These are phyloP conservation scores for Articulospora tetracladia DNA, from an alignment of 495 filamentous ascomycete species.

Conservation along the genomic window DNA sequence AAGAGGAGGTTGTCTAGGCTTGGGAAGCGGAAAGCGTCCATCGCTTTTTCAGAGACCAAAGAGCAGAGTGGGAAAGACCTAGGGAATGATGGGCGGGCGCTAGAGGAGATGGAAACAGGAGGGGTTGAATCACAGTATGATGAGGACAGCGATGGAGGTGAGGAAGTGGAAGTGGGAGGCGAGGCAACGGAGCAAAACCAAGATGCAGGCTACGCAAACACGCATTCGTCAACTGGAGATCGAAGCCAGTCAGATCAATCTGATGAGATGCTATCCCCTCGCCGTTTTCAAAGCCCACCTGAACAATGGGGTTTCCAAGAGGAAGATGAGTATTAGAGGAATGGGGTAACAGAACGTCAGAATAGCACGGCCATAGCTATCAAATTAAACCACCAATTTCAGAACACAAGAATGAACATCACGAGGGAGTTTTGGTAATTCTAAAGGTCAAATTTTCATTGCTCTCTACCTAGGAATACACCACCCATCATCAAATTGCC, in stretches of 20 bases:
- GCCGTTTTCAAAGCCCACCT: not conserved
- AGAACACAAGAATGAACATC: no score
- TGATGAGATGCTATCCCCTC: no score
- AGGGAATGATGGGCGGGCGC: not conserved
- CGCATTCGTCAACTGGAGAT: no score
- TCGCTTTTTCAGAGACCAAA: not conserved
- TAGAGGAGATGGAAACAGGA: no score
- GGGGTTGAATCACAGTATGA: no score
- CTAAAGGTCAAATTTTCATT: not conserved
- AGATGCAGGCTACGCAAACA: no score
- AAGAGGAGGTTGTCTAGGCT: conserved; percentile 1
- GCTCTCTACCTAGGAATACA: not conserved
- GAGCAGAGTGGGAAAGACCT: not conserved
- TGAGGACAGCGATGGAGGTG: not conserved
- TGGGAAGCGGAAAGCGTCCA: not conserved
- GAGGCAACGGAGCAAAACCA: not conserved
- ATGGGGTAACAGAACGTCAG: not conserved
- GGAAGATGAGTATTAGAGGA: not conserved
- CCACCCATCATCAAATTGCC: not conserved
- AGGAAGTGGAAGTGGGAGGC: not conserved
- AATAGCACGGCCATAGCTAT: no score
- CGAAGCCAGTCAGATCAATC: no score
- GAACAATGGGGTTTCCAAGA: not conserved
- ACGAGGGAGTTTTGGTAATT: no score
- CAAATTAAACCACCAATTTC: no score